A percentile compares a stretch with the other conserved stretches of the same genome.
Evolutionary conservation across 1,284 basidiomycete species (phyloP).

Genomic region (Stereum hirsutum): DNA sequence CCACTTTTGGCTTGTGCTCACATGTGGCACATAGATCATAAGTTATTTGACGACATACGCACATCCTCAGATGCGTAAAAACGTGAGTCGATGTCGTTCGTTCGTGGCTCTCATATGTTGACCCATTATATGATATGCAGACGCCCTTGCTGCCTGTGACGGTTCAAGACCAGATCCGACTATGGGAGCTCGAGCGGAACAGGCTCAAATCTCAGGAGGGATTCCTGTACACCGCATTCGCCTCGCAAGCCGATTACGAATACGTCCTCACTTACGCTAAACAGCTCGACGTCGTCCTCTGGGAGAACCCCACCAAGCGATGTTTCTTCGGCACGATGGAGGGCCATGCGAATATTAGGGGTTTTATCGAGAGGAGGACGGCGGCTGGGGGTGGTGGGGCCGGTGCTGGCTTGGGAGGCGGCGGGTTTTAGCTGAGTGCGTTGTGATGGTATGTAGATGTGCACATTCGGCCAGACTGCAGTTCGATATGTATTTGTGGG

Average conservation of each 20-base stretch:
- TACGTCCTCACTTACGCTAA: slow-evolving; percentile 82
- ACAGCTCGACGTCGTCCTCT: slow-evolving; percentile 74
- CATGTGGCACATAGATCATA: slow-evolving; percentile 62
- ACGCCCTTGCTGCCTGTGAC: slow-evolving; percentile 90
- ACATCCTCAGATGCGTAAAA: slow-evolving; percentile 96
- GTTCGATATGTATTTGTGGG: no score
- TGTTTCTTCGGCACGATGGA: slow-evolving; percentile 81
- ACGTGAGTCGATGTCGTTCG: slow-evolving; percentile 39
- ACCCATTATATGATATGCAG: slow-evolving; percentile 26
- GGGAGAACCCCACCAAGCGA: slow-evolving; percentile 62
- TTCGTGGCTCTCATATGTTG: neutral
- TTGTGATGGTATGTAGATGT: no score
- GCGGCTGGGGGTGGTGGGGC: slow-evolving; percentile 13
- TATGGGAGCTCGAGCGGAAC: slow-evolving; percentile 98
- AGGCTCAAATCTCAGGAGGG: slow-evolving; percentile 84
- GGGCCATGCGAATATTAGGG: slow-evolving; percentile 72
- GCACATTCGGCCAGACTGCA: no score
- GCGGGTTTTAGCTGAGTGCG: no score
- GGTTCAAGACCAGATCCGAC: slow-evolving; percentile 94
- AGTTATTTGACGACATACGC: slow-evolving; percentile 92
- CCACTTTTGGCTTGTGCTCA: neutral
- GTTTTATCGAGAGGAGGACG: slow-evolving; percentile 68
- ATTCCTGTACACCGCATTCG: slow-evolving; percentile 83
- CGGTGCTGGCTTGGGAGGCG: no score
- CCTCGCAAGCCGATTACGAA: slow-evolving; percentile 80